These are phyloP conservation scores for Aciculosporium take DNA, from an alignment of 2,329 filamentous ascomycete genomes.

Conservation along the genomic window DNA sequence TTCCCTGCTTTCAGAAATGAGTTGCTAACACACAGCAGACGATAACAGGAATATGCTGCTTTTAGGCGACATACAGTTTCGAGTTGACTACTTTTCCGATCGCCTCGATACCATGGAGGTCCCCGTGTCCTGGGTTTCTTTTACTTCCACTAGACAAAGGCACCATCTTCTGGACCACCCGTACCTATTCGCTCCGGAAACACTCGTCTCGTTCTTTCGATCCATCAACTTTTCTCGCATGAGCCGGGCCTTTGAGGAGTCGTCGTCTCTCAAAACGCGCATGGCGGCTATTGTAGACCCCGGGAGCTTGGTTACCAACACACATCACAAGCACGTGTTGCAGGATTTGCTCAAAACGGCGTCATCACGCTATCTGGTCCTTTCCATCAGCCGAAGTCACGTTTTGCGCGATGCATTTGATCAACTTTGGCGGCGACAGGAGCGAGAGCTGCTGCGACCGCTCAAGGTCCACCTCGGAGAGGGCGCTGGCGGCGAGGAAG, in stretches of 20 bases:
- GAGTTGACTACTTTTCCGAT: constrained; percentile 61
- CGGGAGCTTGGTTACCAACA: constrained; percentile 39
- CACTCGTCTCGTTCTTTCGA: constrained; percentile 71
- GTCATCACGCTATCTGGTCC: constrained; percentile 55
- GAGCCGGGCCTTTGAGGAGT: constrained; percentile 63
- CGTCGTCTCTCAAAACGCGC: constrained; percentile 41
- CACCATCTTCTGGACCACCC: constrained; percentile 68
- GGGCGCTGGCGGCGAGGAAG: constrained; percentile 70
- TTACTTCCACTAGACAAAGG: constrained; percentile 43
- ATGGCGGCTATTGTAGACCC: constrained; percentile 42
- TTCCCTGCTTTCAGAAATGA: not conserved
- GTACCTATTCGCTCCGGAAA: constrained; percentile 61
- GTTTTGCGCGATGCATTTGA: constrained; percentile 65
- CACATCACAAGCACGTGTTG: constrained; percentile 45
- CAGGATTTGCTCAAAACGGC: constrained; percentile 50
- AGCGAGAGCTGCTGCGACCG: constrained; percentile 67
- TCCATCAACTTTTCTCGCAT: constrained; percentile 78
- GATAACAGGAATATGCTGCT: constrained; percentile 48
- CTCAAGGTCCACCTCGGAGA: constrained; percentile 80
- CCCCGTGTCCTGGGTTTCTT: constrained; percentile 57
- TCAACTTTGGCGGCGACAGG: constrained; percentile 78
- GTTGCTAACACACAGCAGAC: constrained; percentile 28
- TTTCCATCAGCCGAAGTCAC: constrained; percentile 53
- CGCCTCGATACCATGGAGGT: constrained; percentile 61
- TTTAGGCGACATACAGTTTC: constrained; percentile 55